A percentile compares a stretch with the other conserved stretches of the same genome.
phyloP scores from a whole-genome alignment of 257 asterid genomes.

The Gynochthodes officinalis region DNA sequence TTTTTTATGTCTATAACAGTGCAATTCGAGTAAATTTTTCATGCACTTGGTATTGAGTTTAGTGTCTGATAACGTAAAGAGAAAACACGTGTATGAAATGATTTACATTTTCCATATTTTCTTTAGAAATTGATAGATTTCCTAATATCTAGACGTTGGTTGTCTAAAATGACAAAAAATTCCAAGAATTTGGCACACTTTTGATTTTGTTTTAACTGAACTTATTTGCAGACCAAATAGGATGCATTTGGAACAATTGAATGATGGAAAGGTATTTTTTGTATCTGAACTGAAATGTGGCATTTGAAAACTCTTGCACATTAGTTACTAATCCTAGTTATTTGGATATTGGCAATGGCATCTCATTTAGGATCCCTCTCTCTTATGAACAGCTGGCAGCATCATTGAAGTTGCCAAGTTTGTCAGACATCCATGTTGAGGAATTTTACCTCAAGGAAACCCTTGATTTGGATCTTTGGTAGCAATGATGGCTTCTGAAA shows the following conservation, averaged over 20 bases:
- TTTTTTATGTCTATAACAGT: too few relatives aligned
- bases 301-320: conserved; percentile 33
- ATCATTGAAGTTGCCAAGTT: conserved; percentile 64
- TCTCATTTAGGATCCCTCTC: conserved; percentile 78
- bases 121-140: too few relatives aligned
- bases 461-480: conserved; percentile 91
- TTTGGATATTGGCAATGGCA: too few relatives aligned
- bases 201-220: background rate
- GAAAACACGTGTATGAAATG: too few relatives aligned
- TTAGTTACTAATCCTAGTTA: conserved; percentile 68
- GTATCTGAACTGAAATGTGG: background rate
- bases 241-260: too few relatives aligned
- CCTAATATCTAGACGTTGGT: too few relatives aligned
- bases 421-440: conserved; percentile 73
- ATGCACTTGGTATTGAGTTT: too few relatives aligned
- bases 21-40: too few relatives aligned
- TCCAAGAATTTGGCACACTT: background rate
- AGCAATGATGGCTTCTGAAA: conserved; percentile 84
- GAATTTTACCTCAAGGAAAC: conserved; percentile 91
- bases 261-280: too few relatives aligned
- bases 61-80: too few relatives aligned
- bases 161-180: background rate
- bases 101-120: too few relatives aligned
- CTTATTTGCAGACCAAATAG: background rate
- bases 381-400: conserved; percentile 75